Evolutionary conservation across 495 filamentous ascomycete species (phyloP), one percentile per base, ranked within the genome.

Genomic region (Talaromyces proteolyticus): DNA sequence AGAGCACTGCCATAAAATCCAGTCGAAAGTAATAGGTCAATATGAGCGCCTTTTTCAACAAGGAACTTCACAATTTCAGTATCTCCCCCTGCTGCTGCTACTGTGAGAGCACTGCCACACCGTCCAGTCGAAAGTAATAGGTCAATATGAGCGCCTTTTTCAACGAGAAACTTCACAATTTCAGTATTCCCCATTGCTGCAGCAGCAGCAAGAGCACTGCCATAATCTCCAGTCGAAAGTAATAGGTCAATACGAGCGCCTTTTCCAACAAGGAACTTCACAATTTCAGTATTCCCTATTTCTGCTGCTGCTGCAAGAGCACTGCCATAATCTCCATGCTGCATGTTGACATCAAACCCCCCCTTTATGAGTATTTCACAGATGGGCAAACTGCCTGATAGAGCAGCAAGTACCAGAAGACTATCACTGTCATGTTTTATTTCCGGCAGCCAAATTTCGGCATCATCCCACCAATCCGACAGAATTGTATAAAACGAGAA

Each of bases 201-300:
- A 29, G 66, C 61, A 21, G 53, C 56, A 23, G 48, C 40, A n/a
- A 71, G 56, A 34, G 63, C 52, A 37, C 51, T 66, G 3, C 59
- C 59, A 42, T 49, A 55, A 19, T 18, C n/a, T 16, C 61, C 59
- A 39, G 44, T n/a, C 20, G 56, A 12, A n/a, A 53, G 47, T 5
- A 22, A 21, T 46, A 56, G 47, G 50, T 65, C 65, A 14, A 64
- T 50, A 49, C 67, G 50, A 18, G 63, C 61, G 12, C 65, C 65
- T 50, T 51, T 53, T 36, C 60, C 52, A 0, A 66, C 20, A 16
- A 68, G 42, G 11, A 23, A 49, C 29, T 53, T 36, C 3, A 64
- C 49, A 3, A 57, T 26, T 16, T 52, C 44, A 18, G 48, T 43
- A 17, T 57, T 29, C 7, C 34, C 17, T n/a, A 29, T 34, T 51